Evolutionary conservation across 208 protist genomes (phyloP), one percentile per base, ranked within the genome.

Genomic region (Trypanosoma conorhini): DNA sequence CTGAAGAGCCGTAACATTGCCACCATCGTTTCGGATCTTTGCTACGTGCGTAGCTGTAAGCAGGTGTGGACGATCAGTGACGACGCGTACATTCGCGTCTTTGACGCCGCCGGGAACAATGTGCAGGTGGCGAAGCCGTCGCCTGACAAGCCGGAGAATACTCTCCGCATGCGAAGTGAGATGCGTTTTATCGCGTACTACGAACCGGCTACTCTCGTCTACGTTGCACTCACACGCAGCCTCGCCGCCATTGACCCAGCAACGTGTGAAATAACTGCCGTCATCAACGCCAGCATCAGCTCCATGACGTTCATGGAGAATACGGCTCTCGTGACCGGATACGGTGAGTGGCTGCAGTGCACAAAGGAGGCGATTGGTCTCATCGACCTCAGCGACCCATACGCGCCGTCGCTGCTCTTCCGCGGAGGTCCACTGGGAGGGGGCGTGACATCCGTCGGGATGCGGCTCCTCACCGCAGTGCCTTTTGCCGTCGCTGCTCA

Each of bases 1-100:
- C 62, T 87, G 46, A 93, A 93, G 72, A 91, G 81, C 56, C 79
- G 90, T 62, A 91, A 92, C 74, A 95, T 95, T 62, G 89, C 89
- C 19, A 88, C 87, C 22, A 92, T 95, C 57, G 66, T 95, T 33
- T 79, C 77, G 5, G 86, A 87, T 52, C 56, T 89, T 19, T 87
- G 85, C 17, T 93, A 92, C 61, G 83, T 92, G 21, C 51, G 72
- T 44, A 76, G 70, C 22, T 73, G 59, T 3, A 76, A 86, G 35
- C 80, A 89, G 64, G 83, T 96, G 5, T 96, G 90, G 78, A 83
- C 83, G 24, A 89, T 93, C 9, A 85, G 87, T n/a, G 85, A 82
- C 50, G 91, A 96, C 70, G 71, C 74, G 33, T 74, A 82, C 56
- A 93, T 96, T 85, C 88, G 88, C 33, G 80, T 96, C 3, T 96